Base-by-base conservation (phyloP, 164 flowering plant species). In the Magnolia changhungtana region DNA sequence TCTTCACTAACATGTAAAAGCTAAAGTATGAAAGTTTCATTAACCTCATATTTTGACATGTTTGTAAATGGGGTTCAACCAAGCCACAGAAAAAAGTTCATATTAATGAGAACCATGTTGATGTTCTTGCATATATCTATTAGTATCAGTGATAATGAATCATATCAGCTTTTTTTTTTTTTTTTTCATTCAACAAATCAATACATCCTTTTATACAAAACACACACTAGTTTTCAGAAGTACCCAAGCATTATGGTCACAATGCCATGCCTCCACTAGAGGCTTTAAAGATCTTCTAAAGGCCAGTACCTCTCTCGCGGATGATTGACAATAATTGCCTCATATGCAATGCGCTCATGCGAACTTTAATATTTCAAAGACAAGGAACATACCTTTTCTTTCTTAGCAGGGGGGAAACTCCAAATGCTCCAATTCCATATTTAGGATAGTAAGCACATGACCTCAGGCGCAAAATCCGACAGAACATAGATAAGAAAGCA, bases 341-440 rank as follows among this genome's bases (percentile, higher is more conserved):
- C 37, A 31, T 31, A 31, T 31, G 37, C 37, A 31, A 31, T 52
- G 59, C 59, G 3, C 59, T 52, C 63, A 19, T 71, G 1, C 8
- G 9, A n/a, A 61, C 37, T 24, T 24, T 11, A 37, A 19, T 23
- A 23, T 23, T 16, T 16, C 21, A 50, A 13, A 50, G 67, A 2
- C 23, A 21, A 66, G 13, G 49, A 67, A 74, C 2, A 58, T 78
- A 95, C 98, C 98, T 91, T 72, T 88, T 87, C 82, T 87, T 86
- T 69, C 72, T 11, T 79, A 92, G 78, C 75, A n/a, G n/a, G 7
- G 99, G 97, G 63, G 91, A 86, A 68, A 82, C 84, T 52, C 90
- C 95, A 87, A 93, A 95, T 80, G 96, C 96, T 76, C 98, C 99
- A 75, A 95, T 69, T 59, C 98, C 99, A 84, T 79, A 88, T 83